Base-by-base conservation (phyloP, 345 rosid genomes). In the Pistacia vera region DNA sequence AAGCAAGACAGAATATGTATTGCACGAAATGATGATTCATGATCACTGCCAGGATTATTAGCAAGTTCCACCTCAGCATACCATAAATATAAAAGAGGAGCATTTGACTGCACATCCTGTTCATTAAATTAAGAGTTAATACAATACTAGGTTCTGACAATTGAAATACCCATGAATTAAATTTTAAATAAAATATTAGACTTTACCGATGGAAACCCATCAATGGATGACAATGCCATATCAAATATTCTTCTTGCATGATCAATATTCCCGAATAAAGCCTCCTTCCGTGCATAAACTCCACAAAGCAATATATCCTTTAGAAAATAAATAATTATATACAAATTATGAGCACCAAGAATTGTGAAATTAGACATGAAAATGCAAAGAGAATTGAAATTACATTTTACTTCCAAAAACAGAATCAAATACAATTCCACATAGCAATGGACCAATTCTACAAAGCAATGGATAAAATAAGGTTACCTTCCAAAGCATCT, bases 271-370 rank as follows among this genome's bases (percentile, higher is more conserved):
- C 98, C 94, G 79, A 80, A 87, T 68, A 83, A 85, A 84, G 97
- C 97, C 81, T 96, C 99, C 77, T 97, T 89, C 71, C 52, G 95
- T 75, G 98, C 98, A 85, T 96, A 96, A 71, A 96, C 91, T 81
- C 99, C 99, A 80, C 99, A 93, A 9, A 96, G 93, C 84, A 93
- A 83, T 68, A 93, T 72, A 89, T 93, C 97, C 98, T 93, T 70
- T 30, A 55, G 46, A 14, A 85, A n/a, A 48, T 33, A 44, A 7
- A 41, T 6, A 41, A 41, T 5, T 41, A 41, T 1, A 41, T 41
- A 7, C 6, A 41, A 41, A 41, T 41, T 41, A 41, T 5, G 46
- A 54, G 38, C 48, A 9, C 35, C 25, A 22, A 71, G 18, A 71
- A 49, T 10, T 8, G 11, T 9, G 12, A 52, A 72, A 61, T 30